A percentile compares a stretch with the other conserved stretches of the same genome.
Conservation (phyloP, 2,329 filamentous ascomycete species). For the Elsinoe ampelina region DNA sequence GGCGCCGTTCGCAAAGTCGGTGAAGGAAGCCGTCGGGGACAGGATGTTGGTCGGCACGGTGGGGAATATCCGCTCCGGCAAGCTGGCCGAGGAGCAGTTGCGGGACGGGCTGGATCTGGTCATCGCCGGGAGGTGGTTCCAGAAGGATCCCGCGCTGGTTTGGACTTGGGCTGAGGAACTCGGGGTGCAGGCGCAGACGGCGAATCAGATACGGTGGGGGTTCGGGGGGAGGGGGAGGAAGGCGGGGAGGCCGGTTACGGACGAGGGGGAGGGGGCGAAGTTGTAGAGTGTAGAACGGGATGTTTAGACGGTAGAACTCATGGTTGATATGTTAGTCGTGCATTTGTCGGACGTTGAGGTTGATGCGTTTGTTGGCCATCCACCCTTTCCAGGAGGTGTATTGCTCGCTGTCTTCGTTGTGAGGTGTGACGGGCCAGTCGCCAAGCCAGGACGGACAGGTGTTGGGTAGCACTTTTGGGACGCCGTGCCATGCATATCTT, state of each 20-base stretch:
- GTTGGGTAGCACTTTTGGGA: conserved; percentile 70
- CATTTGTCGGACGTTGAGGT: conserved; percentile 90
- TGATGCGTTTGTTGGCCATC: conserved; percentile 82
- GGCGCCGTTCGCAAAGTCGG: conserved; percentile 58
- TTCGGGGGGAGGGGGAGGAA: conserved; percentile 42
- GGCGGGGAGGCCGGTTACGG: conserved; percentile 19
- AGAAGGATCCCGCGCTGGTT: conserved; percentile 73
- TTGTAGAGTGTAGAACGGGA: not conserved
- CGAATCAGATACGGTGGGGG: conserved; percentile 60
- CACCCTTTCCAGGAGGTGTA: conserved; percentile 63
- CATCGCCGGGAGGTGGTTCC: conserved; percentile 64
- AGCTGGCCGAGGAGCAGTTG: conserved; percentile 55
- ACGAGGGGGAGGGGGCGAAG: conserved; percentile 14
- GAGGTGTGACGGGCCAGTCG: conserved; percentile 57
- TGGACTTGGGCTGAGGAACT: conserved; percentile 58
- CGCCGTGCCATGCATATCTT: conserved; percentile 89
- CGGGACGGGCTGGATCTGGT: conserved; percentile 55
- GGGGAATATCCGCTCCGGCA: conserved; percentile 60
- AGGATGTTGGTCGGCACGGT: conserved; percentile 65
- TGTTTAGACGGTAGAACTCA: not conserved
- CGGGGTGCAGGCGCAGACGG: conserved; percentile 60
- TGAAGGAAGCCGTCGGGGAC: conserved; percentile 66
- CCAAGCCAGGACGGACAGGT: conserved; percentile 69
- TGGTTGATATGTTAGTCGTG: conserved; percentile 35
- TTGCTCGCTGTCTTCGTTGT: conserved; percentile 30